Evolutionary conservation across 148 eudicot species (phyloP), one percentile per base, ranked within the genome.

Genomic region (Hydrangea macrophylla): DNA sequence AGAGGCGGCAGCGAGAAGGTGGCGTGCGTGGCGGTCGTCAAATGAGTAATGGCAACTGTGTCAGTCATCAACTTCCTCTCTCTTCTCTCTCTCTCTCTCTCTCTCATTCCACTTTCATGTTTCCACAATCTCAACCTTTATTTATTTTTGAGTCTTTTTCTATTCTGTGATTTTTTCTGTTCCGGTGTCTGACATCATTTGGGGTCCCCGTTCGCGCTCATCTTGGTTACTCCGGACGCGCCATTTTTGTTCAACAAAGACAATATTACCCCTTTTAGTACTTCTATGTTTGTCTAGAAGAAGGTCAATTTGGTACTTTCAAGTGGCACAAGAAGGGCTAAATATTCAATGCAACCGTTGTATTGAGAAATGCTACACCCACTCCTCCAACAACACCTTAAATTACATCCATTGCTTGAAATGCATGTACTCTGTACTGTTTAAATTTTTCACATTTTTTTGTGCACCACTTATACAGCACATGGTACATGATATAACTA

Each of bases 21-120:
- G 51, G 50, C 62, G 69, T 72, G 50, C 62, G 69, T 72, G 61
- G 76, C 64, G 30, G 70, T 53, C 48, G 58, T 18, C 48, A 7
- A 66, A 45, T 55, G 32, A 55, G 36, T 15, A 30, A 44, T 74
- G 72, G 72, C 53, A 62, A 73, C 20, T 79, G 62, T 72, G 58
- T 57, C 58, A 65, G 70, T 48, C 39, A 45, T 40, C 17, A 11
- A 11, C 20, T 26, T 36, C 9, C 12, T 23, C 42, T 26, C 18
- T n/a, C 20, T 20, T 30, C 25, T 40, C 20, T 79, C 65, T 12
- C 65, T 66, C 62, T 67, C 50, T 65, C 18, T 13, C 66, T 50
- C 35, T 57, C 58, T 62, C 68, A 17, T 67, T 22, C 75, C 75
- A 60, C 67, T 70, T 64, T 27, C 51, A 42, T 37, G 6, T 39